Evolutionary conservation across 2,329 filamentous ascomycete species (phyloP).

Genomic region (Stylonectria norvegica): DNA sequence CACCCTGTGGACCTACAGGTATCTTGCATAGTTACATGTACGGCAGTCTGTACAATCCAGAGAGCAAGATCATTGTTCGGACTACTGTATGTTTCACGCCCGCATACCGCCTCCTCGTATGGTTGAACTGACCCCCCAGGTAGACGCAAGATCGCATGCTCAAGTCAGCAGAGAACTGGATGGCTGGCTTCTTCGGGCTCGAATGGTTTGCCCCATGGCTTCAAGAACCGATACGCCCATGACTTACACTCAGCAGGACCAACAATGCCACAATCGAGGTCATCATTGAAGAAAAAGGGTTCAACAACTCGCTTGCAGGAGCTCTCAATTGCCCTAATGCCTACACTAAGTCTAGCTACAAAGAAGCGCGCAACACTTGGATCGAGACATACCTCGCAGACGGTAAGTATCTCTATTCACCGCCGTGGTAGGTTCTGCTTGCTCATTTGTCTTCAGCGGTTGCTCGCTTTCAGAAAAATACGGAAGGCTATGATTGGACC

Average conservation of each 20-base stretch:
- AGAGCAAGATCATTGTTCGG: constrained; percentile 68
- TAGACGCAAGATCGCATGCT: constrained; percentile 73
- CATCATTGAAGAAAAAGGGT: constrained; percentile 60
- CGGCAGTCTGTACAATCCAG: constrained; percentile 65
- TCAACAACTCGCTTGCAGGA: constrained; percentile 70
- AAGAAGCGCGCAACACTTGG: constrained; percentile 58
- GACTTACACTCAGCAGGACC: constrained; percentile 40
- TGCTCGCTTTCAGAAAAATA: constrained; percentile 53
- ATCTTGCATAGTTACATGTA: constrained; percentile 72
- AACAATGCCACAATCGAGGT: constrained; percentile 69
- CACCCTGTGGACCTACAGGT: constrained; percentile 36
- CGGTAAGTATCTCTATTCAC: constrained; percentile 31
- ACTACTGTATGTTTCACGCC: constrained; percentile 58
- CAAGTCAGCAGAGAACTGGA: constrained; percentile 72
- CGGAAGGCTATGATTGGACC: constrained; percentile 61
- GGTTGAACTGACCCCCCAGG: too few species aligned
- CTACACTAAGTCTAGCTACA: constrained; percentile 48
- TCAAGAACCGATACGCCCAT: background rate
- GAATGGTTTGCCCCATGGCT: constrained; percentile 49
- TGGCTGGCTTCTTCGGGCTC: constrained; percentile 75
- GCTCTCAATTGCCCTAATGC: constrained; percentile 65
- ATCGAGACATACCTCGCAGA: constrained; percentile 61
- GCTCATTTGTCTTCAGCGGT: constrained; percentile 45
- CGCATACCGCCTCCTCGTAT: background rate
- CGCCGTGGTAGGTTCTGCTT: background rate